These are phyloP conservation scores for Tilletia caries DNA, from an alignment of 1,284 basidiomycete genomes.

Conservation along the genomic window DNA sequence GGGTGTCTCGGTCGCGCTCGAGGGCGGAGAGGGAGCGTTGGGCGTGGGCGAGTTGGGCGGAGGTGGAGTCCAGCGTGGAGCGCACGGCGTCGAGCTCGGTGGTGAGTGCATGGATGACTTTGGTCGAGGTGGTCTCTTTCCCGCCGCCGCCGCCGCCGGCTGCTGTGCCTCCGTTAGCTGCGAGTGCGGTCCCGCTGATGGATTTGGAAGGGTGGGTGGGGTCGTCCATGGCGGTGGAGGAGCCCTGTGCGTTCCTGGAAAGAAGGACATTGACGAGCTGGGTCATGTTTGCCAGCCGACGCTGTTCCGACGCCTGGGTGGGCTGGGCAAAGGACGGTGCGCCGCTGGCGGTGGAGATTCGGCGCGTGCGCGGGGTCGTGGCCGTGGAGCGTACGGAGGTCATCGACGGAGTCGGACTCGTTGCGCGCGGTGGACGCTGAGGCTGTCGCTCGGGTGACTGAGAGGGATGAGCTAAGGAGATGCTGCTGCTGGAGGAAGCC, in stretches of 20 bases:
- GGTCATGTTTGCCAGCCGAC: slow-evolving; percentile 7
- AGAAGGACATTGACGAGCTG: slow-evolving; percentile 11
- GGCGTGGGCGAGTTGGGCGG: slow-evolving; percentile 69
- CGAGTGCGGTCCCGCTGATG: background rate
- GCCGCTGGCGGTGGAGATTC: background rate
- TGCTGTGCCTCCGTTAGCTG: background rate
- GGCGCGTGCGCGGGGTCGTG: background rate
- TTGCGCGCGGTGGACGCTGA: background rate
- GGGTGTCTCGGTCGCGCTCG: slow-evolving; percentile 75
- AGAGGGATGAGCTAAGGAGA: too few relatives aligned
- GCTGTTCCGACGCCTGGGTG: slow-evolving; percentile 9
- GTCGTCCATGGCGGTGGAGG: background rate
- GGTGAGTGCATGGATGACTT: slow-evolving; percentile 36
- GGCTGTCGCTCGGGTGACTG: background rate
- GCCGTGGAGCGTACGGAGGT: background rate
- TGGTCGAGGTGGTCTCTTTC: slow-evolving; percentile 16
- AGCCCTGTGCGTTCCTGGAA: background rate
- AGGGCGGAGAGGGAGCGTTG: slow-evolving; percentile 69
- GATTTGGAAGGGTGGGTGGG: background rate
- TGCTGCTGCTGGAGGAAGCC: too few relatives aligned
- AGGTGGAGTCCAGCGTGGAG: slow-evolving; percentile 70
- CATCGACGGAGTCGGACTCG: background rate
- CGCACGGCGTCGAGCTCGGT: slow-evolving; percentile 25
- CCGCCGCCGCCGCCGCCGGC: background rate
- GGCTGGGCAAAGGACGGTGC: slow-evolving; percentile 10